A percentile compares a stretch with the other conserved stretches of the same genome.
phyloP scores from a whole-genome alignment of 2,329 filamentous ascomycete genomes.

The Colletotrichum spinosum region DNA sequence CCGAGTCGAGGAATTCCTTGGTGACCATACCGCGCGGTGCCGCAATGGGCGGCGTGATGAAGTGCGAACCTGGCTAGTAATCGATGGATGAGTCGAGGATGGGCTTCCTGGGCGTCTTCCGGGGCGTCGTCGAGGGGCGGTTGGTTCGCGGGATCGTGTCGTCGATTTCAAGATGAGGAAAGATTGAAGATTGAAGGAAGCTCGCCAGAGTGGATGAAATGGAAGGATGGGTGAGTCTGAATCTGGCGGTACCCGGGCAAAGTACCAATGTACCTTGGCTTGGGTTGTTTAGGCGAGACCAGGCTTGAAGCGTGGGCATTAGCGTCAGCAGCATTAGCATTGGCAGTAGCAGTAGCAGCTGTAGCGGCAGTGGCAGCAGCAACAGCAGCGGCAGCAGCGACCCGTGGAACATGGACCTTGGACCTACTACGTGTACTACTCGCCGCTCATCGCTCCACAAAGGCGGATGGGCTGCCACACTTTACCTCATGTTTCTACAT shows the following conservation, averaged over 20 bases:
- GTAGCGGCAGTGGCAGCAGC: background rate
- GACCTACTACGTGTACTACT: too few species aligned
- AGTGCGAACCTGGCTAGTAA: slow-evolving; percentile 6
- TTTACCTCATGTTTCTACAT: too few species aligned
- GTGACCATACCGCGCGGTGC: slow-evolving; percentile 50
- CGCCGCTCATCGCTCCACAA: too few species aligned
- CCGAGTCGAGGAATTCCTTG: slow-evolving; percentile 74
- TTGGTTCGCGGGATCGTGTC: slow-evolving; percentile 18
- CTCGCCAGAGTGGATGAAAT: slow-evolving; percentile 38
- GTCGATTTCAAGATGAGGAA: slow-evolving; percentile 38
- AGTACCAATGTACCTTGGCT: slow-evolving; percentile 14
- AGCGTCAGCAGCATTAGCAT: slow-evolving; percentile 34
- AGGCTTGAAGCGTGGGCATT: slow-evolving; percentile 37
- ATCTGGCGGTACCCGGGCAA: slow-evolving; percentile 37
- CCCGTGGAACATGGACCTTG: too few species aligned
- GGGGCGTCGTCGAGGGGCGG: slow-evolving; percentile 30
- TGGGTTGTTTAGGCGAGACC: slow-evolving; percentile 37
- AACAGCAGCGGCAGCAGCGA: too few species aligned
- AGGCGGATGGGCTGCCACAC: too few species aligned
- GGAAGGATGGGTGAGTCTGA: slow-evolving; percentile 38
- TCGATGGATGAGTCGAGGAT: slow-evolving; percentile 13
- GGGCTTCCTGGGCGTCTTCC: slow-evolving; percentile 15
- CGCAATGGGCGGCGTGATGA: slow-evolving; percentile 37
- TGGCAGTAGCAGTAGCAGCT: slow-evolving; percentile 10
- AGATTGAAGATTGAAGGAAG: slow-evolving; percentile 37